These are phyloP conservation scores for Laetiporus sulphureus DNA, from an alignment of 1,284 basidiomycete species.

Conservation along the genomic window DNA sequence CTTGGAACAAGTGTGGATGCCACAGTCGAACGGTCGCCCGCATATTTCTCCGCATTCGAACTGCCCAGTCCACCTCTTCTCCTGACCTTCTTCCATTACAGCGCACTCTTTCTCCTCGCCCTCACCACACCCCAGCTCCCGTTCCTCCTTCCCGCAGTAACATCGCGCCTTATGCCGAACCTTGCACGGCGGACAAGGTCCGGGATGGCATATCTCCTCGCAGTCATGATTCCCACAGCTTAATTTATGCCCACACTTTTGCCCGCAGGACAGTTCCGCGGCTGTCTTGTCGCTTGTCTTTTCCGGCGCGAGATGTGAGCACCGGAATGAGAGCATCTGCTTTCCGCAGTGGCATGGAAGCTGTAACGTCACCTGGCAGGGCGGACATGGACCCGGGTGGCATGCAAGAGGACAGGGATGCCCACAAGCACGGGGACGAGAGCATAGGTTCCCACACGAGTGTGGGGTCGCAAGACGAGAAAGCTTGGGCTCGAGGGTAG, in stretches of 20 bases:
- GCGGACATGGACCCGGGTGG: slow-evolving; percentile 77
- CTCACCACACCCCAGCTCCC: slow-evolving; percentile 61
- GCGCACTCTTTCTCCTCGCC: slow-evolving; percentile 28
- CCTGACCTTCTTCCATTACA: slow-evolving; percentile 25
- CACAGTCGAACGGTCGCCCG: slow-evolving; percentile 68
- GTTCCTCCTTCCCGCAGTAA: slow-evolving; percentile 71
- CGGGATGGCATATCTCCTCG: slow-evolving; percentile 61
- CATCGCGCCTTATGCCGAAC: slow-evolving; percentile 53
- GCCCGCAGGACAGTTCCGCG: slow-evolving; percentile 57
- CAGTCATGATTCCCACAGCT: slow-evolving; percentile 69
- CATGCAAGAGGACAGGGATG: slow-evolving; percentile 70
- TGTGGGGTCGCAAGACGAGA: slow-evolving; percentile 74
- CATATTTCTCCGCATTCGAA: slow-evolving; percentile 65
- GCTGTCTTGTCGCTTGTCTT: slow-evolving; percentile 23
- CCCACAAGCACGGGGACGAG: slow-evolving; percentile 52
- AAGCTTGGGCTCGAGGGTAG: slow-evolving; percentile 64
- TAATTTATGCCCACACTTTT: slow-evolving; percentile 51
- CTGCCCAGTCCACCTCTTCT: slow-evolving; percentile 57
- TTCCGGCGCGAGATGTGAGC: slow-evolving; percentile 38
- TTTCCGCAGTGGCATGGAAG: slow-evolving; percentile 65
- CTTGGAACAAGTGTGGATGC: slow-evolving; percentile 63
- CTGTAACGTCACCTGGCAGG: slow-evolving; percentile 48
- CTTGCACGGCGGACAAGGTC: slow-evolving; percentile 59
- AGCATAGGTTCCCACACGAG: slow-evolving; percentile 77
- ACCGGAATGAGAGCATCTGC: slow-evolving; percentile 57